Evolutionary conservation across 2,329 filamentous ascomycete species (phyloP), one percentile per base, ranked within the genome.

Genomic region (Fusarium musae): DNA sequence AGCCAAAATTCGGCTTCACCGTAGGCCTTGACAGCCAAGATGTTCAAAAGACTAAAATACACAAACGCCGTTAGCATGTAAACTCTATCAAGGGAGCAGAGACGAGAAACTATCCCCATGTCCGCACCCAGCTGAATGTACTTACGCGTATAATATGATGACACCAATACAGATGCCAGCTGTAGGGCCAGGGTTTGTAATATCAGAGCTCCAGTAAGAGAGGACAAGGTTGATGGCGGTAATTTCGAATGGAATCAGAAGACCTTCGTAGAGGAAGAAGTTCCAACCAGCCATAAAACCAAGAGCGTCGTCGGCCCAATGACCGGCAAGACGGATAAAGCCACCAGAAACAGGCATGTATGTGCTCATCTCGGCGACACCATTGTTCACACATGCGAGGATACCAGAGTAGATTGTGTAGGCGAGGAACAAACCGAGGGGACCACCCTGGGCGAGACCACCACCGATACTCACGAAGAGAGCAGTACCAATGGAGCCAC

Each of bases 1-100:
- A 91, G 83, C 87, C 87, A 91, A 76, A 95, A 95, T 78, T 95
- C 93, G 16, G 91, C 88, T 79, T 93, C 91, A 71, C 92, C 91
- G 75, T 90, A 93, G 82, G 84, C 90, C 70, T 89, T 86, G 40
- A 93, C 90, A 36, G 89, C 89, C 69, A 93, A 87, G 46, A 93
- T 77, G 75, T 93, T 93, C 75, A 93, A 84, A 47, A 83, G 76
- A 77, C 85, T 87, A 78, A 60, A 70, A 59, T 63, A 77, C 71
- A 74, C 70, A 56, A 30, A 70, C 46, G 68, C 54, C 42, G 60
- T 74, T 79, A 82, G 80, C 71, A 76, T 77, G 42, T 30, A 30
- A 66, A 68, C 71, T 63, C 64, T n/a, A n/a, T 46, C 34, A 47
- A 52, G 32, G 15, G 13, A 26, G 46, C 36, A 37, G 26, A 52